Base-by-base conservation (phyloP, 495 filamentous ascomycete genomes). In the Amorphotheca resinae region DNA sequence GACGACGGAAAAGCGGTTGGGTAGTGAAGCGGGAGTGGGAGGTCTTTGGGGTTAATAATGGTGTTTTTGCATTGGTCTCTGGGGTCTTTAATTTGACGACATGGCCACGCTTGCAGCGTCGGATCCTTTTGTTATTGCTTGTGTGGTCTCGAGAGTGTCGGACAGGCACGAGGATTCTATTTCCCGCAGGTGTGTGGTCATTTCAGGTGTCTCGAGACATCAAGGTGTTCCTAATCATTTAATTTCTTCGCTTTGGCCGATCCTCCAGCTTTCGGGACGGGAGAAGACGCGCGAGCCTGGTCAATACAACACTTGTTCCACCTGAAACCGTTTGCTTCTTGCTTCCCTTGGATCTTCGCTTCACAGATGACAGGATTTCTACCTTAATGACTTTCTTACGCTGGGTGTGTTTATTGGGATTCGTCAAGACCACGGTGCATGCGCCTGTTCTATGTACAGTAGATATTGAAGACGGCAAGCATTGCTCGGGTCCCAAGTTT, bases 371-470 rank as follows among this genome's bases (percentile, higher is more conserved):
- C 33, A 38, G 35, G 22, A 41, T 44, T 22, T 47, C 45, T 48
- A 49, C 44, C 38, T 53, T 42, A 48, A 45, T 46, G 41, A 42
- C 48, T 45, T 48, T 49, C n/a, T 46, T 43, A 51, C 18, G 60
- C 54, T 57, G 57, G 62, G 60, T 48, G 62, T 63, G 61, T 63
- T 63, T 63, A 60, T 63, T 59, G 60, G 55, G 49, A 55, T 48
- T 56, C 46, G 54, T 56, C 9, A 33, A 30, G 35, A 44, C 38
- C 28, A 34, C 38, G 42, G 15, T 49, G 48, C 48, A 42, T 42
- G 33, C 28, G 48, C 42, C 37, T 50, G 48, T n/a, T 49, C 34
- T 42, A 43, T 58, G 45, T 56, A 46, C 14, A 38, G 15, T 46
- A 46, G 14, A 58, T 50, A 11, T 23, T 44, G 46, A 49, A 56